Evolutionary conservation across 1,139 yeast genomes (phyloP).

Genomic region (Candida mesenterica): DNA sequence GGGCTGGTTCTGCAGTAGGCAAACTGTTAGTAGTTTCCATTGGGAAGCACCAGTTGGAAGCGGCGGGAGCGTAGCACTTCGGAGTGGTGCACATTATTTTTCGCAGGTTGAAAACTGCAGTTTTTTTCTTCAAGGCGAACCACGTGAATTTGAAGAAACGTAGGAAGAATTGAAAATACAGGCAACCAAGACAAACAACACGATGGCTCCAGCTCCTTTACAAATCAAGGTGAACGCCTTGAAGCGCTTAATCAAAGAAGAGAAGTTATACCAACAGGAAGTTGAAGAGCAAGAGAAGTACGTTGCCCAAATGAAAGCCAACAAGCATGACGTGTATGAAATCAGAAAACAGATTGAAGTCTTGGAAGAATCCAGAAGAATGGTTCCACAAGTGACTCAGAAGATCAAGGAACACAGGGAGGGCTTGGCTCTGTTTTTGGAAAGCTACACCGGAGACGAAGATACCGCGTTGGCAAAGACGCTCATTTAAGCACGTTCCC

Average conservation of each 20-base stretch:
- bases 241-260: conserved; percentile 72
- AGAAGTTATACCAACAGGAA: conserved; percentile 62
- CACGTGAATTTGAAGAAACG: too few relatives aligned
- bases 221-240: conserved; percentile 78
- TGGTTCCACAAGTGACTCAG: conserved; percentile 60
- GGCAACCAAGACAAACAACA: too few relatives aligned
- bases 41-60: too few relatives aligned
- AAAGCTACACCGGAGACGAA: conserved; percentile 48
- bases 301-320: conserved; percentile 42
- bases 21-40: too few relatives aligned
- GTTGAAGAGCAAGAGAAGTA: conserved; percentile 56
- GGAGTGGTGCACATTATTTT: too few relatives aligned
- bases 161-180: too few relatives aligned
- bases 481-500: background rate
- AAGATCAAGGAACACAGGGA: conserved; percentile 52
- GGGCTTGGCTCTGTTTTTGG: conserved; percentile 42
- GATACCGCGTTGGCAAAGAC: conserved; percentile 40
- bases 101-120: too few relatives aligned
- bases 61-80: too few relatives aligned
- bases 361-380: conserved; percentile 63
- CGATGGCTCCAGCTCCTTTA: conserved; percentile 73
- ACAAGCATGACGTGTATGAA: conserved; percentile 63
- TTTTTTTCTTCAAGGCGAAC: too few relatives aligned
- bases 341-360: conserved; percentile 65
- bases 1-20: too few relatives aligned